phyloP scores from a whole-genome alignment of 805 yeast genomes.

The Starmerella tilneyi region DNA sequence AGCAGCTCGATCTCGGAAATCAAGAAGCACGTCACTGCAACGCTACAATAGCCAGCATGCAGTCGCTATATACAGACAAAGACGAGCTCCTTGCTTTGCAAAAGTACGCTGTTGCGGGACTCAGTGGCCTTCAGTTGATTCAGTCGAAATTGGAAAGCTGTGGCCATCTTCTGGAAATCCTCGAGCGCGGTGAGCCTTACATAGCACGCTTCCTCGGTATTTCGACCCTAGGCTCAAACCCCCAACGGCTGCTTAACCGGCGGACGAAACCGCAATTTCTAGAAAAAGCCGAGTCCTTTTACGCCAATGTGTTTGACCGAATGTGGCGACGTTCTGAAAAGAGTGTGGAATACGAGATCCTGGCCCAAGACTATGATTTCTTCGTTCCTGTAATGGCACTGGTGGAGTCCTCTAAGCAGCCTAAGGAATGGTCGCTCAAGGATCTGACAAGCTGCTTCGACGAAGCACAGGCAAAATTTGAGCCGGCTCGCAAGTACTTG shows the following conservation, averaged over 20 bases:
- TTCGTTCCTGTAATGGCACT: neutral
- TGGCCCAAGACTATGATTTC: constrained; percentile 1
- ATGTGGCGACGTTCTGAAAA: neutral
- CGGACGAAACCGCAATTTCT: neutral
- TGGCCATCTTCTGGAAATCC: neutral
- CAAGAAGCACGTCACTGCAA: constrained; percentile 3
- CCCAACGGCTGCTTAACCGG: neutral
- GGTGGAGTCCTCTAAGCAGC: neutral
- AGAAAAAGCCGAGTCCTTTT: neutral
- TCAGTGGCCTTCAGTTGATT: neutral
- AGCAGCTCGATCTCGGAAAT: neutral
- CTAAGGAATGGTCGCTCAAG: neutral
- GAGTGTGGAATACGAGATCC: neutral
- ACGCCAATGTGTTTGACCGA: neutral
- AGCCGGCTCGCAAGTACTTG: neutral
- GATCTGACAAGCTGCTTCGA: constrained; percentile 1
- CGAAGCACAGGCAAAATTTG: neutral
- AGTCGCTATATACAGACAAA: neutral
- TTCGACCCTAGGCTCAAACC: neutral
- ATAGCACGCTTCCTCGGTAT: neutral
- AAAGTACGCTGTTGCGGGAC: neutral
- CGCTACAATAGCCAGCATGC: neutral
- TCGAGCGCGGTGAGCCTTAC: neutral
- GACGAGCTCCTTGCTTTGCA: neutral
- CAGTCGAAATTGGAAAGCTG: neutral